These are phyloP conservation scores for Fusarium transvaalense DNA, from an alignment of 2,329 filamentous ascomycete species.

Conservation along the genomic window DNA sequence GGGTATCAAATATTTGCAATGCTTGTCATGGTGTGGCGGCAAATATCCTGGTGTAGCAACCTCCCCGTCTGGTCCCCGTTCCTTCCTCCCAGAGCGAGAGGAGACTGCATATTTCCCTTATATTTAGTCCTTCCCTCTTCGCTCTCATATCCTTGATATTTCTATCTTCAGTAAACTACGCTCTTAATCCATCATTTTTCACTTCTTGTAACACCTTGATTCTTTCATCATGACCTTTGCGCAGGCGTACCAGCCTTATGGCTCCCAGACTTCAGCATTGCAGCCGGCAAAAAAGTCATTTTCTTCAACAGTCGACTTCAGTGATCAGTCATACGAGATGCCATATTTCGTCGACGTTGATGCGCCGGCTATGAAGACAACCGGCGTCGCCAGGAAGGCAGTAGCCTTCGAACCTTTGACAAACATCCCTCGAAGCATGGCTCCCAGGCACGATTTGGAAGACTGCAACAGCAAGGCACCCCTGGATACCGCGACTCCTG, in stretches of 20 bases:
- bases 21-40: neutral
- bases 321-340: slow-evolving; percentile 8
- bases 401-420: neutral
- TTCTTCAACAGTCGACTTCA: slow-evolving; percentile 11
- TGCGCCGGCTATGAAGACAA: neutral
- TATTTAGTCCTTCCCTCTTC: neutral
- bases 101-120: neutral
- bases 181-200: too few relatives aligned
- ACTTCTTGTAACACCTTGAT: neutral
- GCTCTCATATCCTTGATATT: neutral
- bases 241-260: slow-evolving; percentile 4
- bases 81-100: neutral
- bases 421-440: neutral
- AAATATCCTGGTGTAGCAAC: too few relatives aligned
- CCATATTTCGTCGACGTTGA: neutral
- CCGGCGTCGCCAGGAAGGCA: neutral
- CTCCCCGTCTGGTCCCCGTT: neutral
- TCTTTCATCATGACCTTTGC: slow-evolving; percentile 6
- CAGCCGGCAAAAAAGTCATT: neutral
- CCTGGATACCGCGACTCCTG: neutral
- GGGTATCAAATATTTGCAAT: neutral
- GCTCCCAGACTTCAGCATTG: neutral
- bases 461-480: neutral
- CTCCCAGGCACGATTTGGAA: neutral
- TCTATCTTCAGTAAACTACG: neutral